phyloP scores from a whole-genome alignment of 2,329 filamentous ascomycete species.

The Pseudogymnoascus sp. region DNA sequence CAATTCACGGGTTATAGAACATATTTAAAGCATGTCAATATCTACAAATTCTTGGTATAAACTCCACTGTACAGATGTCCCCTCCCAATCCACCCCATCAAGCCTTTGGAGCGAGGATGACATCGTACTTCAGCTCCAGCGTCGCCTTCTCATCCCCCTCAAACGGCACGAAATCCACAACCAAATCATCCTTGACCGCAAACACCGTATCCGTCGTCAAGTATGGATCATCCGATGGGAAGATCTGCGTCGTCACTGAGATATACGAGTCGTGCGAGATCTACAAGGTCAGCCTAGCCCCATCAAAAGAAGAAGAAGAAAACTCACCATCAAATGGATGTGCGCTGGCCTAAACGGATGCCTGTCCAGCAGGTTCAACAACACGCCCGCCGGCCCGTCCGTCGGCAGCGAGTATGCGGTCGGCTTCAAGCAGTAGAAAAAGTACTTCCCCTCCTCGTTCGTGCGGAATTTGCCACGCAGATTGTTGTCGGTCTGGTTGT shows the following conservation, averaged over 20 bases:
- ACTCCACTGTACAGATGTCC: neutral
- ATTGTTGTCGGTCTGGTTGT: constrained; percentile 66
- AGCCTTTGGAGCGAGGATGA: constrained; percentile 21
- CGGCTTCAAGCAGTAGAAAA: constrained; percentile 68
- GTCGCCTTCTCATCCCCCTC: constrained; percentile 26
- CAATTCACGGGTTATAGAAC: neutral
- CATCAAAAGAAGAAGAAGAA: neutral
- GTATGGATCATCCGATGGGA: constrained; percentile 60
- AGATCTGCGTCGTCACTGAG: constrained; percentile 66
- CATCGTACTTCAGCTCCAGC: constrained; percentile 26
- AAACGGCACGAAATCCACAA: constrained; percentile 41
- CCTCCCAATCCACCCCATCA: neutral
- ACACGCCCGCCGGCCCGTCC: constrained; percentile 49
- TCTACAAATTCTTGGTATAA: neutral
- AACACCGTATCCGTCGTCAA: constrained; percentile 43
- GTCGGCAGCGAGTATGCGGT: constrained; percentile 66
- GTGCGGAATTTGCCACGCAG: constrained; percentile 69
- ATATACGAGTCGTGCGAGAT: constrained; percentile 57
- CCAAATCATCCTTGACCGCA: constrained; percentile 44
- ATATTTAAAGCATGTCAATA: neutral
- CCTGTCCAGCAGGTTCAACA: constrained; percentile 46
- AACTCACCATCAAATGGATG: constrained; percentile 44
- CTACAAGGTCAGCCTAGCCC: constrained; percentile 31
- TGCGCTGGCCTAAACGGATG: constrained; percentile 50
- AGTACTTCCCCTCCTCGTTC: constrained; percentile 62